Evolutionary conservation across 2,329 filamentous ascomycete genomes (phyloP), one percentile per base, ranked within the genome.

Genomic region (Diaporthe ilicicola): DNA sequence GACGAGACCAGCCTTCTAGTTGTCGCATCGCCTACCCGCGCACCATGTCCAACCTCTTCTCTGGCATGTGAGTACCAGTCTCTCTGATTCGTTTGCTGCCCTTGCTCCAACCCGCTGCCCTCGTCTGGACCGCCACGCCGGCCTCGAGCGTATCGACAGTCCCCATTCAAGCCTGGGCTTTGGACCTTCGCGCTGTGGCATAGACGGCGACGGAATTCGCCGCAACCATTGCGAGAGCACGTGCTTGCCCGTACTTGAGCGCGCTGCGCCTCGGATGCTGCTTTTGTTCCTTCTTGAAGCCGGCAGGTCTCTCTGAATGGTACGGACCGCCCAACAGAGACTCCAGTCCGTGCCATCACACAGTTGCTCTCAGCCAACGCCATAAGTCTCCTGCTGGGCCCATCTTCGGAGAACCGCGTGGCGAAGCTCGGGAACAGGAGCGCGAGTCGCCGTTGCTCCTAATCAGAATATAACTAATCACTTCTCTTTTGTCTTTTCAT

Each of bases 1-100:
- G 75, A 50, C 44, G 12, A 61, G n/a, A 50, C 59, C 59, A 24
- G 44, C n/a, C 44, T 24, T 64, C 44, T n/a, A 50, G 44, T 37
- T 64, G 59, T 50, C 59, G 59, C 37, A 64, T 50, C 59, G 59
- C 44, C 42, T 29, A 29, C 29, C 34, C 59, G 42, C 59, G 42
- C 76, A 82, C 76, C 78, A 89, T 89, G 87, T 89, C 87, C 76
- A 89, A 88, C 82, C 82, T 89, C 76, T 89, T 89, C 79, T 89
- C 87, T 77, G 87, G 87, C 81, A 89, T 89, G 87, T 89, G 83
- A 87, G 87, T 88, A 73, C 53, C 32, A 24, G 37, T 46, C 32
- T 39, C 46, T 53, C 44, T 55, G 27, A 29, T 68, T 59, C 34
- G 53, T 67, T 67, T 59, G 34, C 39, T 65, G 34, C 53, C 62